A percentile compares a stretch with the other conserved stretches of the same genome.
phyloP scores from a whole-genome alignment of 2,329 filamentous ascomycete genomes.

The Colletotrichum tofieldiae region DNA sequence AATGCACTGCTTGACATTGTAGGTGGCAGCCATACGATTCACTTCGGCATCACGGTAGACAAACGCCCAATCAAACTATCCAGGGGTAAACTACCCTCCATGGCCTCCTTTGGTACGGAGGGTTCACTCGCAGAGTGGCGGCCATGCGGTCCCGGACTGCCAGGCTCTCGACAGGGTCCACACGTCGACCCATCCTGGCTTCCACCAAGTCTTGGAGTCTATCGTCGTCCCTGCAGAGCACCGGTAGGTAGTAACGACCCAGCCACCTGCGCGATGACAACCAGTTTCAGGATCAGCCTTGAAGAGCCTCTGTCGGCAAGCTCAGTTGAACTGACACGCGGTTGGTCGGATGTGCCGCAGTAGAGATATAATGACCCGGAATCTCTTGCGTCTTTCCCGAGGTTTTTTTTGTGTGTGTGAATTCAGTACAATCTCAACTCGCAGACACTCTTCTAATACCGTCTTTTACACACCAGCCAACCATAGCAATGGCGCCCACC shows the following conservation, averaged over 20 bases:
- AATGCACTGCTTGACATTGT: conserved; percentile 6
- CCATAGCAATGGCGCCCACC: conserved; percentile 27
- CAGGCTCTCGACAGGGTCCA: conserved; percentile 31
- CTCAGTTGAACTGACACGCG: neutral
- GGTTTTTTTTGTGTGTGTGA: too few relatives aligned
- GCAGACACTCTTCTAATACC: conserved; percentile 4
- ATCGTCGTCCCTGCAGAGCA: conserved; percentile 13
- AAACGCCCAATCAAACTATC: neutral
- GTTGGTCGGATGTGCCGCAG: neutral
- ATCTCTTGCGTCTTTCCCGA: neutral
- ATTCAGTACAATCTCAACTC: neutral
- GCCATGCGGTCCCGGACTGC: conserved; percentile 29
- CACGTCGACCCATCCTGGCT: conserved; percentile 19
- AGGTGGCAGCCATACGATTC: neutral
- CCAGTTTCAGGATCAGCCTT: conserved; percentile 29
- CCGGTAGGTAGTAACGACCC: conserved; percentile 21
- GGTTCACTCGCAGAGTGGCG: neutral
- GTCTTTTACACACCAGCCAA: neutral
- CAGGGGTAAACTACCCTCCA: neutral
- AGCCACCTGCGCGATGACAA: conserved; percentile 37
- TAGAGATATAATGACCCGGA: conserved; percentile 25
- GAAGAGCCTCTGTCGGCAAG: neutral
- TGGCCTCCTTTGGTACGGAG: neutral
- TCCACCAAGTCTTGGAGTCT: conserved; percentile 13
- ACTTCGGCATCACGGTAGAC: conserved; percentile 7